Evolutionary conservation across 345 rosid genomes (phyloP), one percentile per base, ranked within the genome.

Genomic region (Diplotaxis tenuifolia): DNA sequence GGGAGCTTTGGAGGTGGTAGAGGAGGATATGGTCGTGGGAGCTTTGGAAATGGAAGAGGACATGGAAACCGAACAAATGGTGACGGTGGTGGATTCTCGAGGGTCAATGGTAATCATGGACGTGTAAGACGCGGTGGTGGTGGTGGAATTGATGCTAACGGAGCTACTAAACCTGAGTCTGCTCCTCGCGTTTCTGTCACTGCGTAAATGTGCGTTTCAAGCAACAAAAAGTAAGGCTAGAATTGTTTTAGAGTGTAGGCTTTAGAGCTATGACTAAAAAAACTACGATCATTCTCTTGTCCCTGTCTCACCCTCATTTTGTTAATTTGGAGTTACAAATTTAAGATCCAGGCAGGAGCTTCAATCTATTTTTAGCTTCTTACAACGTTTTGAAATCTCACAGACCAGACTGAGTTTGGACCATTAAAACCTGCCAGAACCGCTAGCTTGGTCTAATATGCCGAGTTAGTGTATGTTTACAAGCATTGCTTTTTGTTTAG

Each of bases 1-100:
- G 97, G 93, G 40, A 81, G 76, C 82, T 89, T 79, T 71, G 85
- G 85, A 18, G 93, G 91, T 59, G 83, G 87, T 62, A 61, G 78
- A 60, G 64, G 86, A 80, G 86, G 88, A 22, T 89, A 86, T 57
- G 75, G 80, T n/a, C n/a, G n/a, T n/a, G n/a, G n/a, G n/a, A n/a
- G n/a, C n/a, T n/a, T n/a, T n/a, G n/a, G n/a, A n/a, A n/a, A n/a
- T n/a, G n/a, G n/a, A n/a, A n/a, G 92, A 75, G 92, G 96, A 32
- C 92, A 78, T 29, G 67, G 83, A 27, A 86, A 82, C 73, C 90
- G 89, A 67, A 89, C 88, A 6, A 85, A 87, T 69, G 89, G 83
- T 40, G 88, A 32, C 10, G 61, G 66, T 20, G 95, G 47, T 45
- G 74, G 74, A 60, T 72, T 67, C 1, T 52, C 62, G 15, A 40